A percentile compares a stretch with the other conserved stretches of the same genome.
Evolutionary conservation across 306 rosid genomes (phyloP).

Genomic region (Cicer arietinum): DNA sequence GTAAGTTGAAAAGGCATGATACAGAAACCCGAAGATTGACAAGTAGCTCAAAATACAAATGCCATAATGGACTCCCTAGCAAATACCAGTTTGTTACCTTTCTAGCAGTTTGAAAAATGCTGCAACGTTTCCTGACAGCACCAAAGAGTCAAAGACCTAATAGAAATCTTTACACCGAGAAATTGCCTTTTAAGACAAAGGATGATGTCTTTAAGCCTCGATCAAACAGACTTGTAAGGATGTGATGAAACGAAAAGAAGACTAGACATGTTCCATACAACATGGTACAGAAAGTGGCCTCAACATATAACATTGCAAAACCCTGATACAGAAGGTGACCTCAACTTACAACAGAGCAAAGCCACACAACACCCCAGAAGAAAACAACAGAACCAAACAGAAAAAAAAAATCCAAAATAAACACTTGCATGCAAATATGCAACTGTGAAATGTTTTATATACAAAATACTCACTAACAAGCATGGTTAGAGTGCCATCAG

Average conservation of each 20-base stretch:
- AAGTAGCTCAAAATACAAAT: conserved; percentile 10
- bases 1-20: background rate
- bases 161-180: background rate
- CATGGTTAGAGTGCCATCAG: background rate
- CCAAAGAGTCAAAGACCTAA: conserved; percentile 17
- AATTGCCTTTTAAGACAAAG: conserved; percentile 5
- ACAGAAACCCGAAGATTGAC: background rate
- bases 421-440: background rate
- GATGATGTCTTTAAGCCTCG: conserved; percentile 4
- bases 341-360: conserved; percentile 5
- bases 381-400: conserved; percentile 23
- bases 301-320: conserved; percentile 7
- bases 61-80: conserved; percentile 13
- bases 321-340: background rate
- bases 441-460: background rate
- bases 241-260: conserved; percentile 17
- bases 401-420: background rate
- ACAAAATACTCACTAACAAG: background rate
- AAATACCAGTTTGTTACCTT: background rate
- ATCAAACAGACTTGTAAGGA: conserved; percentile 29
- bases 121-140: conserved; percentile 11
- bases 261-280: conserved; percentile 19
- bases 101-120: conserved; percentile 20
- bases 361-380: conserved; percentile 1
- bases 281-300: background rate